phyloP scores from a whole-genome alignment of 257 asterid genomes.

The Galeopsis tetrahit region DNA sequence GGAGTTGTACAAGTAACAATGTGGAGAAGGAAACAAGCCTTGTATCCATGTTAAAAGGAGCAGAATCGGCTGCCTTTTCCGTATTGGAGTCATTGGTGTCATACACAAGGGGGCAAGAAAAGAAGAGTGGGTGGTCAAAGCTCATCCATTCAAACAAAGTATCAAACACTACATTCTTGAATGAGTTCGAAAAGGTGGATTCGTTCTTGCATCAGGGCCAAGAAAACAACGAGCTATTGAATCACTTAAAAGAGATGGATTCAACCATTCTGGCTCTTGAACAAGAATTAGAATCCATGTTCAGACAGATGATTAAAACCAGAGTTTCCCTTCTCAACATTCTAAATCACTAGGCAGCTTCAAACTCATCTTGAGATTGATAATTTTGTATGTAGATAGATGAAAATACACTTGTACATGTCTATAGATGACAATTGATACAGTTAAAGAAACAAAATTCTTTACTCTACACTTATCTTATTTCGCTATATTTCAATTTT shows the following conservation, averaged over 20 bases:
- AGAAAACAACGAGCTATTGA: too few relatives aligned
- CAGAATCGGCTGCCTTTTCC: too few relatives aligned
- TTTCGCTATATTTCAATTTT: neutral
- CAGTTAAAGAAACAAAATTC: neutral
- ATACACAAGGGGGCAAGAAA: too few relatives aligned
- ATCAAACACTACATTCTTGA: too few relatives aligned
- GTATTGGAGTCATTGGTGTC: too few relatives aligned
- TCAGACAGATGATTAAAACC: neutral
- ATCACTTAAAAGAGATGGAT: too few relatives aligned
- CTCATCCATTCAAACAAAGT: too few relatives aligned
- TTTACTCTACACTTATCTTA: neutral
- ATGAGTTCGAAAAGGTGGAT: too few relatives aligned
- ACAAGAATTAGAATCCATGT: too few relatives aligned
- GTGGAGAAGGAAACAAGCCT: neutral
- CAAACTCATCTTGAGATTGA: neutral
- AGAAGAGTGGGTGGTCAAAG: too few relatives aligned
- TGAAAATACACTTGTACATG: slow-evolving; percentile 9
- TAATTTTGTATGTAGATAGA: slow-evolving; percentile 15
- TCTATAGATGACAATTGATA: neutral
- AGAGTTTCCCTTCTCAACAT: slow-evolving; percentile 50
- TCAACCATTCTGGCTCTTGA: too few relatives aligned
- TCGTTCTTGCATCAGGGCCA: too few relatives aligned
- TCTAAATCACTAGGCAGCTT: slow-evolving; percentile 35
- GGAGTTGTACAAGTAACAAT: neutral
- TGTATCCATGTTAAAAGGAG: neutral